Conservation (phyloP, 2,329 filamentous ascomycete genomes). For the Sporothrix dimorphospora region DNA sequence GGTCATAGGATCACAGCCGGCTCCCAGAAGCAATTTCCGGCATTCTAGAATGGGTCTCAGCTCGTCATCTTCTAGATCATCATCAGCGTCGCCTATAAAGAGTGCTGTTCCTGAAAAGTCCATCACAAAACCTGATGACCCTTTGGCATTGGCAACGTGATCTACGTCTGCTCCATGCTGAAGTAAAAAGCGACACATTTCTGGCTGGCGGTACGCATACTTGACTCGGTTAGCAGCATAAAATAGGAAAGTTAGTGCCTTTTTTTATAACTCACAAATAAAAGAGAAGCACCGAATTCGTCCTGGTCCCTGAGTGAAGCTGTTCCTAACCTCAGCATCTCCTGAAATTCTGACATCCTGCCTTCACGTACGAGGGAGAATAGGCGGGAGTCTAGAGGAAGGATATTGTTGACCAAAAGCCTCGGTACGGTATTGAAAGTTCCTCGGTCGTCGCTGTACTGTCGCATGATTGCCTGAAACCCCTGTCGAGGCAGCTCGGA, state of each 20-base stretch:
- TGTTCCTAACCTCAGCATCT: background rate
- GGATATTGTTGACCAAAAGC: constrained; percentile 2
- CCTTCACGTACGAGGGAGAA: background rate
- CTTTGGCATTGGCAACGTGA: background rate
- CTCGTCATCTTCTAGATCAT: background rate
- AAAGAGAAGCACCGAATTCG: background rate
- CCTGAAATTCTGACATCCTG: background rate
- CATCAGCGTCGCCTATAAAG: background rate
- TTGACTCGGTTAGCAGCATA: background rate
- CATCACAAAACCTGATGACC: background rate
- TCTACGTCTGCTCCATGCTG: constrained; percentile 10
- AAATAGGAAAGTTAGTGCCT: background rate
- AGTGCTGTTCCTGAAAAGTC: background rate
- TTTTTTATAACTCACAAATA: background rate
- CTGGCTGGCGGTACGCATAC: background rate
- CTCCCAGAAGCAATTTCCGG: background rate
- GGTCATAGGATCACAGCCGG: background rate
- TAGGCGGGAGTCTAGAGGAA: background rate
- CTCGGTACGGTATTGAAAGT: constrained; percentile 2
- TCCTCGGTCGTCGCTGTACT: constrained; percentile 13
- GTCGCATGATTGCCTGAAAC: constrained; percentile 4
- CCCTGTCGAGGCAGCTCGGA: background rate
- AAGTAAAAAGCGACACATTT: constrained; percentile 6
- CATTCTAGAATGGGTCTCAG: background rate
- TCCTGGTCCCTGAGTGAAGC: background rate